phyloP scores from a whole-genome alignment of 345 rosid species.

The Geranium rotundifolium region DNA sequence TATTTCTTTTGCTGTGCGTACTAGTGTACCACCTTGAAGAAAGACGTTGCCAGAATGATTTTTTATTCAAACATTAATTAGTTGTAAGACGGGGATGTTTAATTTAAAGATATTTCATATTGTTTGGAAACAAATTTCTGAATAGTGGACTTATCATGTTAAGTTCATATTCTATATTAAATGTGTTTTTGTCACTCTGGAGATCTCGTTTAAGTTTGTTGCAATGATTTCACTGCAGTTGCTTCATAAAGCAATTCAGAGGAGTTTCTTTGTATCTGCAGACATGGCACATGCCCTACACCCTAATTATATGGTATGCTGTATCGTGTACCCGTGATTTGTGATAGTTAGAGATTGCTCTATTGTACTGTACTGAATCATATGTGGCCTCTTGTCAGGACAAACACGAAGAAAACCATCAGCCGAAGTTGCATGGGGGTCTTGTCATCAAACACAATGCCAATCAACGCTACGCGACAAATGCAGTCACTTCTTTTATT shows the following conservation, averaged over 20 bases:
- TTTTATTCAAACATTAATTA: too few relatives aligned
- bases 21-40: too few relatives aligned
- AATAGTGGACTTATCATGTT: too few relatives aligned
- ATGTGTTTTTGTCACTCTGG: background rate
- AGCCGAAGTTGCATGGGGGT: conserved; percentile 96
- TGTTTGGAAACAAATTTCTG: too few relatives aligned
- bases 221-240: conserved; percentile 29
- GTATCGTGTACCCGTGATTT: background rate
- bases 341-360: conserved; percentile 3
- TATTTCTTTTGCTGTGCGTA: too few relatives aligned
- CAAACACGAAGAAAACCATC: conserved; percentile 95
- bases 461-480: conserved; percentile 93
- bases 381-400: conserved; percentile 37
- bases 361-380: conserved; percentile 8
- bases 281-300: conserved; percentile 99
- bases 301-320: conserved; percentile 72
- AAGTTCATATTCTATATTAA: background rate
- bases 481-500: conserved; percentile 73
- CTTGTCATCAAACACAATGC: conserved; percentile 95
- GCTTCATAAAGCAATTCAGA: conserved; percentile 77
- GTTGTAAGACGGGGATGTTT: too few relatives aligned
- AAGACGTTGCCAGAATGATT: too few relatives aligned
- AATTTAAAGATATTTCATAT: too few relatives aligned
- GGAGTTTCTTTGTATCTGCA: conserved; percentile 82
- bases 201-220: conserved; percentile 6